Conservation (phyloP, 1,139 yeast genomes). For the Taphrina pruni region DNA sequence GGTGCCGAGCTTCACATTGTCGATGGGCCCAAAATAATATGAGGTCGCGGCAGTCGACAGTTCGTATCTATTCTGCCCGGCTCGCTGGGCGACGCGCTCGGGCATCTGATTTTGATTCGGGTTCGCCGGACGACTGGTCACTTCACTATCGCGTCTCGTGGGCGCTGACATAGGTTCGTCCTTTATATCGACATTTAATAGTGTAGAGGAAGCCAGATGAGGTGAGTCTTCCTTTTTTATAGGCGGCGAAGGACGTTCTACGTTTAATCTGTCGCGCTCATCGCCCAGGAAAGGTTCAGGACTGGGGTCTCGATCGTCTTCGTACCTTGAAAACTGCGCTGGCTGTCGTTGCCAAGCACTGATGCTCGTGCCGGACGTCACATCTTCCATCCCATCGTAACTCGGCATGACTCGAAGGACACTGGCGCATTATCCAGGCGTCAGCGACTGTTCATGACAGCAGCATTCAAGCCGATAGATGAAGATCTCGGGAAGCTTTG, state of each 20-base stretch:
- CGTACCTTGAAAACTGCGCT: background rate
- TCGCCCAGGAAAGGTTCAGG: background rate
- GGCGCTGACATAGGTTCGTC: background rate
- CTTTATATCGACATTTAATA: too few relatives aligned
- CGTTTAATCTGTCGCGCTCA: background rate
- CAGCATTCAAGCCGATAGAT: too few relatives aligned
- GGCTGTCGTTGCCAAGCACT: slow-evolving; percentile 6
- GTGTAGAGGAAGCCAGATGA: background rate
- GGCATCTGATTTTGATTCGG: background rate
- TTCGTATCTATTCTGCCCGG: background rate
- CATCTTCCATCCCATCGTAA: background rate
- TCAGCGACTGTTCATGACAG: background rate
- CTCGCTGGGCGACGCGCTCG: background rate
- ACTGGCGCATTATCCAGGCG: background rate
- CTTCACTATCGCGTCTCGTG: background rate
- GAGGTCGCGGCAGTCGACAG: background rate
- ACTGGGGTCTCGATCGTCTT: background rate
- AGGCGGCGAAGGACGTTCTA: background rate
- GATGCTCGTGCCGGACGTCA: background rate
- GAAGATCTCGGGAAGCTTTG: too few relatives aligned
- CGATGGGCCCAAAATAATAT: background rate
- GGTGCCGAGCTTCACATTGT: background rate
- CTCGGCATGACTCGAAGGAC: background rate
- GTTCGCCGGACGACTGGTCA: too few relatives aligned
- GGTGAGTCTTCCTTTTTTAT: background rate